These are phyloP conservation scores for Neoascochyta sp. DNA, from an alignment of 2,329 filamentous ascomycete genomes.

Conservation along the genomic window DNA sequence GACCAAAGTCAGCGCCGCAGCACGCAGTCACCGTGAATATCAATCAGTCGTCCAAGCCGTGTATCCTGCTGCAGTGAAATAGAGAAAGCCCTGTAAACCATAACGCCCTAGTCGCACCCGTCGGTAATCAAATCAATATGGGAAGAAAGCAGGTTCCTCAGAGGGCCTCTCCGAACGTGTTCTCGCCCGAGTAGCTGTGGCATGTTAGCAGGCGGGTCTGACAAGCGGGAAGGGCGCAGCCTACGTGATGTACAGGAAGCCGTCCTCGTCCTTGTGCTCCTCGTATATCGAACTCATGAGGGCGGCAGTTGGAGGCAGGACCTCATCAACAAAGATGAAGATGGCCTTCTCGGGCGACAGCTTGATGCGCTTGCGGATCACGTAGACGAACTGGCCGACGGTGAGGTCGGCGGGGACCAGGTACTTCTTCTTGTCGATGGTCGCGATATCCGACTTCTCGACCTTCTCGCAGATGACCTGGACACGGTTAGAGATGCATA, in stretches of 20 bases:
- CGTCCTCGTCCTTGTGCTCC: constrained; percentile 88
- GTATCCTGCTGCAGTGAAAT: constrained; percentile 17
- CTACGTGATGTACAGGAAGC: constrained; percentile 96
- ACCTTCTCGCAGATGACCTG: constrained; percentile 87
- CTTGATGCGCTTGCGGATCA: constrained; percentile 99
- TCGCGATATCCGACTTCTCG: constrained; percentile 75
- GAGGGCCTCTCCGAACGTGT: constrained; percentile 74
- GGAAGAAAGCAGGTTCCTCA: constrained; percentile 21
- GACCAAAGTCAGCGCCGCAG: constrained; percentile 5
- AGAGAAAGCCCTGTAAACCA: constrained; percentile 24
- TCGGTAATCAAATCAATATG: too few relatives aligned
- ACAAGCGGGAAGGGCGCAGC: constrained; percentile 16
- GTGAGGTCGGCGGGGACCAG: constrained; percentile 95
- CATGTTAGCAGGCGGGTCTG: constrained; percentile 18
- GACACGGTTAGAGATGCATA: constrained; percentile 21
- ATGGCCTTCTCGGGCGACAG: constrained; percentile 99
- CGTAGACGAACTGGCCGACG: constrained; percentile 99
- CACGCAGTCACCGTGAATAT: constrained; percentile 11
- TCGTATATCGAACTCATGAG: constrained; percentile 99
- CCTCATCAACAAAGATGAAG: constrained; percentile 99
- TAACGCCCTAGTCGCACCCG: too few relatives aligned
- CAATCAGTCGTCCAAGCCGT: constrained; percentile 14
- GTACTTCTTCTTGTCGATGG: constrained; percentile 99
- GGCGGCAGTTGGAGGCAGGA: constrained; percentile 90
- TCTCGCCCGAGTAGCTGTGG: constrained; percentile 87